These are phyloP conservation scores for Fusarium irregulare DNA, from an alignment of 2,329 filamentous ascomycete species.

Conservation along the genomic window DNA sequence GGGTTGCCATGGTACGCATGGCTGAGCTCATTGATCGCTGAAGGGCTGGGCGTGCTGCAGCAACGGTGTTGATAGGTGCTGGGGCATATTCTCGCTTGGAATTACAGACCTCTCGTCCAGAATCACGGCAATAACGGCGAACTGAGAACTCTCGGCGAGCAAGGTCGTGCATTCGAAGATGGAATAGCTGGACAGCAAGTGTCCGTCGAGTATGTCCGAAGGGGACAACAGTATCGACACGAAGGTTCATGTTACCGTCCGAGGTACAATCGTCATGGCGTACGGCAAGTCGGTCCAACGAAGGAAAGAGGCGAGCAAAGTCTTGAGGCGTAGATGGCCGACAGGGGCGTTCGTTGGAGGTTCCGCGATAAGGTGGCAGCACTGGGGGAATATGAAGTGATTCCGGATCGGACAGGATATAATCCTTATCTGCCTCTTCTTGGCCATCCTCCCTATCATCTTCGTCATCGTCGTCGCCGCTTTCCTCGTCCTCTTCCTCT, in stretches of 20 bases:
- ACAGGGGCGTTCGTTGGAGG: slow-evolving; percentile 70
- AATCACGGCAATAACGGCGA: slow-evolving; percentile 90
- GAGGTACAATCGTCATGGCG: slow-evolving; percentile 89
- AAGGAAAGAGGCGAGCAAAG: slow-evolving; percentile 89
- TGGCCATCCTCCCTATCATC: slow-evolving; percentile 49
- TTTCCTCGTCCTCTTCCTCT: slow-evolving; percentile 33
- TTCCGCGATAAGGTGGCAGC: slow-evolving; percentile 70
- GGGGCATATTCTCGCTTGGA: slow-evolving; percentile 74
- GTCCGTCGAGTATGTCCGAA: slow-evolving; percentile 68
- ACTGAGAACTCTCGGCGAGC: slow-evolving; percentile 88
- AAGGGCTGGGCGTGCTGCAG: slow-evolving; percentile 58
- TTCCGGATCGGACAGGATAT: slow-evolving; percentile 44
- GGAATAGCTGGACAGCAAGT: slow-evolving; percentile 82
- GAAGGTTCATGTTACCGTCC: slow-evolving; percentile 97
- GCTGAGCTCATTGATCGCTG: slow-evolving; percentile 59
- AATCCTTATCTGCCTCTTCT: slow-evolving; percentile 43
- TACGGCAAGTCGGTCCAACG: slow-evolving; percentile 81
- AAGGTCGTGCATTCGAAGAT: slow-evolving; percentile 94
- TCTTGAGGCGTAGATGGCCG: slow-evolving; percentile 82
- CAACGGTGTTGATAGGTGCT: slow-evolving; percentile 28
- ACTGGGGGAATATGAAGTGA: slow-evolving; percentile 57
- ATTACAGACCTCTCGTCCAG: slow-evolving; percentile 91
- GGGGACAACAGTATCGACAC: slow-evolving; percentile 81
- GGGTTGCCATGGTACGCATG: slow-evolving; percentile 57
- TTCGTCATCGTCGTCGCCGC: slow-evolving; percentile 49